Evolutionary conservation across 2,329 filamentous ascomycete species (phyloP), one percentile per base, ranked within the genome.

Genomic region (Ustulina deusta): DNA sequence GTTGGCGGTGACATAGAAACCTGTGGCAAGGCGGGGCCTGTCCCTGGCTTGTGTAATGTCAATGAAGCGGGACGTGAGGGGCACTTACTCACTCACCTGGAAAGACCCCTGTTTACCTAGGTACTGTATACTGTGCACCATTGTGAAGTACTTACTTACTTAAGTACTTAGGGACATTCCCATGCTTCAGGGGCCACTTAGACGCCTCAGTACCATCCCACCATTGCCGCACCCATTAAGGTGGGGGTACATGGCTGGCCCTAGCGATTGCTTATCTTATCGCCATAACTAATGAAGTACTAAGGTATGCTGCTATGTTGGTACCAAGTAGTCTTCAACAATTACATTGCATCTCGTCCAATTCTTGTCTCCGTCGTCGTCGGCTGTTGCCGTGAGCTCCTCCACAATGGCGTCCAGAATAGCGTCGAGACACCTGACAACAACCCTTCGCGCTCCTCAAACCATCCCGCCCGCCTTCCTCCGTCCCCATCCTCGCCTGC

Each of bases 391-490:
- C 15, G 6, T 15, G 17, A 52, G 38, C 29, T 17, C 34, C 63
- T 58, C 55, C 38, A 65, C 59, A 51, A 78, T 78, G 76, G 64
- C 74, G n/a, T 72, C 72, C 0, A 72, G 59, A 61, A 68, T 66
- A 60, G 49, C 65, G 11, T 40, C 61, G 38, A 65, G 59, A 55
- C 54, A 68, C 11, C 29, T 76, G 1, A 49, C 67, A 6, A 29
- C 69, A 25, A 46, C 69, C 6, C 46, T 71, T 17, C 73, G 72
- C 51, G 36, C 71, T 29, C 62, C 69, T 3, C 65, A 38, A 32
- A 56, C 36, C 40, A 29, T 71, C 48, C 57, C 61, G 10, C 57
- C 70, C 51, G 65, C 65, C 34, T 27, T 68, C 17, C 68, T 73
- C 4, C 75, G 71, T 7, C 75, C 72, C 1, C 70, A 71, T 61